phyloP scores from a whole-genome alignment of 257 asterid species.

The Solanum clarkiae region DNA sequence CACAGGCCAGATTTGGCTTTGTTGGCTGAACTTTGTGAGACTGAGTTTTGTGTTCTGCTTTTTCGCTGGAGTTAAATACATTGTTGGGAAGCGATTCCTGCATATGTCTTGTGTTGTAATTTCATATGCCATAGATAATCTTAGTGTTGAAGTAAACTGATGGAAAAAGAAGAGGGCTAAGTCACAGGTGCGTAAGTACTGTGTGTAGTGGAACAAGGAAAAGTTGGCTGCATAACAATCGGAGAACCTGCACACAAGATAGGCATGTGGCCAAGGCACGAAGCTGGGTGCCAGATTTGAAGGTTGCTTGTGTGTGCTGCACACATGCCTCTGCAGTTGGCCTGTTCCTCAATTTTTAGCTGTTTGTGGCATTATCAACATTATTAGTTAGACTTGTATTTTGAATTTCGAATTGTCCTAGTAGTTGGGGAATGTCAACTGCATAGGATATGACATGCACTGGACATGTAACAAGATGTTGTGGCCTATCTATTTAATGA shows the following conservation, averaged over 20 bases:
- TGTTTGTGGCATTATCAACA: neutral
- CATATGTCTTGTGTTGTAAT: no score
- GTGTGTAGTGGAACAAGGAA: no score
- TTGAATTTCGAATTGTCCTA: neutral
- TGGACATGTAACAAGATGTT: neutral
- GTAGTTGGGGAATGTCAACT: neutral
- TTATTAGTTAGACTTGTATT: neutral
- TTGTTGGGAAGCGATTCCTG: no score
- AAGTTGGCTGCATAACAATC: neutral
- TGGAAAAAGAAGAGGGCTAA: no score
- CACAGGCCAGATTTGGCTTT: neutral
- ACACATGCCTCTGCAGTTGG: neutral
- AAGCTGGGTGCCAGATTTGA: neutral
- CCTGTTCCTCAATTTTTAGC: neutral
- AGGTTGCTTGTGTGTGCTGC: neutral
- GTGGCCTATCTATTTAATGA: neutral
- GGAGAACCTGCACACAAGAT: neutral
- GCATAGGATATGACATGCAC: neutral
- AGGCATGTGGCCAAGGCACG: neutral
- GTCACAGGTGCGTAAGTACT: no score
- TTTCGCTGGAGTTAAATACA: no score
- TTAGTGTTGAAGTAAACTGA: no score
- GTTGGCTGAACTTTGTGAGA: neutral
- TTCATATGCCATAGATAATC: neutral
- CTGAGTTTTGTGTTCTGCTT: no score